Conservation (phyloP, 371 early-diverging fungal genomes). For the Mortierella sp. region DNA sequence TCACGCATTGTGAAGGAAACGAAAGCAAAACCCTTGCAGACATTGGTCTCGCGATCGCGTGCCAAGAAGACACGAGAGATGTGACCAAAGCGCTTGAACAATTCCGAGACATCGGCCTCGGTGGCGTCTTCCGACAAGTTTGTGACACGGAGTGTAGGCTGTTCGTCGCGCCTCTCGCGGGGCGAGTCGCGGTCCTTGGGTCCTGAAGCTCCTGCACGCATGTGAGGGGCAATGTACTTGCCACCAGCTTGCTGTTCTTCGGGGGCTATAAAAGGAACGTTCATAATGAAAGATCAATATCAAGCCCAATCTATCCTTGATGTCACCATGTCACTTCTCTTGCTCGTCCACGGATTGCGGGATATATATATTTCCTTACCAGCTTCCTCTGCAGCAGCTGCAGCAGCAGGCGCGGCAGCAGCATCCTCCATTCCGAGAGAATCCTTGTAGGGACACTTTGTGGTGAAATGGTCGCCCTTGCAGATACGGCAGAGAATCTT, state of each 20-base stretch:
- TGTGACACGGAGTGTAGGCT: conserved; percentile 92
- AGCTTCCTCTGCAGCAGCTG: conserved; percentile 32
- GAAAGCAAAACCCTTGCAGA: conserved; percentile 97
- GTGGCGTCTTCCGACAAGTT: conserved; percentile 95
- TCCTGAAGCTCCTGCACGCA: conserved; percentile 72
- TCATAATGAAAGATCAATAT: background rate
- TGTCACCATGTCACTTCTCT: background rate
- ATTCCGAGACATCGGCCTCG: conserved; percentile 90
- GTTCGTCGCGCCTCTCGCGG: conserved; percentile 71
- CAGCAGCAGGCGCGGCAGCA: conserved; percentile 31
- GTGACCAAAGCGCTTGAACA: conserved; percentile 89
- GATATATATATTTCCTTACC: conserved; percentile 19
- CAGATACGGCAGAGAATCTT: conserved; percentile 97
- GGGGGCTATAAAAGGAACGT: conserved; percentile 9
- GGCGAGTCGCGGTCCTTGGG: conserved; percentile 57
- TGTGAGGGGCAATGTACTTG: conserved; percentile 89
- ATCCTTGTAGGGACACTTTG: conserved; percentile 98
- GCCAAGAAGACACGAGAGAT: conserved; percentile 87
- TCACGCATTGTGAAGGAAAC: conserved; percentile 86
- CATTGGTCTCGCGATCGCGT: conserved; percentile 86
- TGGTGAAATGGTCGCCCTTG: conserved; percentile 96
- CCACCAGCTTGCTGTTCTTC: conserved; percentile 54
- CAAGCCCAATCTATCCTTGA: background rate
- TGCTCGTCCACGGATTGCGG: background rate
- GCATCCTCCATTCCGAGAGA: conserved; percentile 76